Conservation (phyloP, 2,329 filamentous ascomycete species). For the Monosporascus sp. region DNA sequence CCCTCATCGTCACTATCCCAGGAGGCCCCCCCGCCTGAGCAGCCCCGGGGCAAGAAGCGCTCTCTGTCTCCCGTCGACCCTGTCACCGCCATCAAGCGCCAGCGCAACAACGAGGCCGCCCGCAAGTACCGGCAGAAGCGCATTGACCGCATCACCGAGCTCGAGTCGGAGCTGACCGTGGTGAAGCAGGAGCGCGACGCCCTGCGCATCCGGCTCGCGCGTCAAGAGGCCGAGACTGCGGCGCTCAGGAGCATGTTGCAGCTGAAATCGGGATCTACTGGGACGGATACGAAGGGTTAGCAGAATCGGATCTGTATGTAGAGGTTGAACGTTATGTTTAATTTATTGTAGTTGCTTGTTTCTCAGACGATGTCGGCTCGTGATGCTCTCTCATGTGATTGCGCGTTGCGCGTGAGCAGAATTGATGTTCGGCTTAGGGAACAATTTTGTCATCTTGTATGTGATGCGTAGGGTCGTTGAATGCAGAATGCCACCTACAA, state of each 20-base stretch:
- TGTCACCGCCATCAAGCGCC: conserved; percentile 47
- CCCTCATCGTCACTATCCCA: conserved; percentile 5
- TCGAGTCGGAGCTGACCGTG: conserved; percentile 54
- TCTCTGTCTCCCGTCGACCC: conserved; percentile 22
- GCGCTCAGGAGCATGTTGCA: conserved; percentile 49
- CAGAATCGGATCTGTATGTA: conserved; percentile 8
- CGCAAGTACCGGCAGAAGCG: conserved; percentile 67
- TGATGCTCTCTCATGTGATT: conserved; percentile 15
- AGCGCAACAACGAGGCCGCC: conserved; percentile 66
- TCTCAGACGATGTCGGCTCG: conserved; percentile 29
- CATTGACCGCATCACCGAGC: conserved; percentile 57
- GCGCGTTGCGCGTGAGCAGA: conserved; percentile 10
- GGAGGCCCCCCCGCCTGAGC: conserved; percentile 8
- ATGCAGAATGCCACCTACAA: neutral
- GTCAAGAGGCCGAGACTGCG: conserved; percentile 60
- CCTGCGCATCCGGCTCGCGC: conserved; percentile 54
- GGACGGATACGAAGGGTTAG: conserved; percentile 16
- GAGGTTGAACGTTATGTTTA: conserved; percentile 8
- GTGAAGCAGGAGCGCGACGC: conserved; percentile 59
- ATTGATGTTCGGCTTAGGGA: conserved; percentile 22
- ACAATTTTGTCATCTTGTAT: conserved; percentile 22
- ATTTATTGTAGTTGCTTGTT: neutral
- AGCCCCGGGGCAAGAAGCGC: conserved; percentile 10
- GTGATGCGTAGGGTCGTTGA: neutral
- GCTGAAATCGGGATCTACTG: conserved; percentile 19